Base-by-base conservation (phyloP, 306 rosid genomes). In the Arachis stenosperma region DNA sequence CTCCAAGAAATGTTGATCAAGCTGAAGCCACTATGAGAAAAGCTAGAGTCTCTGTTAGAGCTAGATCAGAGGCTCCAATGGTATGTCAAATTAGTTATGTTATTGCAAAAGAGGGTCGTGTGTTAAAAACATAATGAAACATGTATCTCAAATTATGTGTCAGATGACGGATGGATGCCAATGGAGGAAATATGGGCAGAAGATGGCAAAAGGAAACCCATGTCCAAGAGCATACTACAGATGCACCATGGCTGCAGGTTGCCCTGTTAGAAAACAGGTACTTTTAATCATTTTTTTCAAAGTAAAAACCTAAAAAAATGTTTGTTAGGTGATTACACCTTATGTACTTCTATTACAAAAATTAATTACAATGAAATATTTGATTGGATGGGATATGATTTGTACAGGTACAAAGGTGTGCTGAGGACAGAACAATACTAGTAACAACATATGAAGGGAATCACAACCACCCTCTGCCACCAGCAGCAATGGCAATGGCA, bases 101-200 rank as follows among this genome's bases (percentile, higher is more conserved):
- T 22, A 22, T 22, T 22, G 27, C 27, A 22, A 22, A 22, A 22
- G 1, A 22, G 27, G 27, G 27, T 22, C 27, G 27, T 22, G 27
- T 22, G 27, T 22, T 22, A 22, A 22, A 22, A 22, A 22, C 27
- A 22, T 22, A 22, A 1, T 22, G 27, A 22, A 22, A 22, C 27
- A 22, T 22, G 27, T 22, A 22, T 22, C 27, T 22, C 1, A 22
- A 22, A 22, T 22, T 22, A 22, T 22, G 27, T 22, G 27, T 22
- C 27, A 22, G 98, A 89, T 94, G 30, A 87, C 84, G 43, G 98
- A 94, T 78, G 98, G 98, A 5, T 94, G 98, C 33, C 98, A 94
- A 84, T 94, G 98, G 98, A 61, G 98, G 52, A 94, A 94, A 69
- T 94, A 94, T 52, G 98, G 98, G 37, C 98, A 94, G 79, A 94